Conservation (phyloP, 768 basidiomycete genomes). For the Hortiboletus flavorubellus region DNA sequence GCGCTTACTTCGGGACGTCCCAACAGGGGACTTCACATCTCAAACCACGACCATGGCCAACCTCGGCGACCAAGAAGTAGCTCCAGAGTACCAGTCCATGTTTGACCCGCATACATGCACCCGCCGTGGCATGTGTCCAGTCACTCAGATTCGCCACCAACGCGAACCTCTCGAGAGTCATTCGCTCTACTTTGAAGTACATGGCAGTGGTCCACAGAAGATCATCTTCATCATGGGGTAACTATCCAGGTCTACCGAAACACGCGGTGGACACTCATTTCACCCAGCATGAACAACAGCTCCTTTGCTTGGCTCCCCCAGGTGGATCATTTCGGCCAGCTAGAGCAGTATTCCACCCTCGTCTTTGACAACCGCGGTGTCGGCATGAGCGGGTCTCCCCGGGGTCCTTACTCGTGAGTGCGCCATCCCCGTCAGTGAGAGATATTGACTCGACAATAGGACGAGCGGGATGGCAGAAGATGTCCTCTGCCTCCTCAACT, state of each 20-base stretch:
- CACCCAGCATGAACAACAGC: slow-evolving; percentile 53
- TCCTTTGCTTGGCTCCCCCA: slow-evolving; percentile 64
- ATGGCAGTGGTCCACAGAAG: slow-evolving; percentile 64
- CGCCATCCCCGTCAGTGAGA: too few species aligned
- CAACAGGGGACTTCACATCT: neutral
- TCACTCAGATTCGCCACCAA: slow-evolving; percentile 49
- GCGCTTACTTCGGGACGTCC: neutral
- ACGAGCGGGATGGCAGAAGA: slow-evolving; percentile 81
- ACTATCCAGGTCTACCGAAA: neutral
- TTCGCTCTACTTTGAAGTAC: slow-evolving; percentile 77
- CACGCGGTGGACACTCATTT: slow-evolving; percentile 4
- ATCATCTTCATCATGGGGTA: slow-evolving; percentile 78
- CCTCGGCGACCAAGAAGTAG: slow-evolving; percentile 10
- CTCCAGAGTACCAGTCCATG: slow-evolving; percentile 37
- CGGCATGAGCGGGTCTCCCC: slow-evolving; percentile 67
- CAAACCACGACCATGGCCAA: slow-evolving; percentile 5
- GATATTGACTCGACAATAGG: slow-evolving; percentile 33
- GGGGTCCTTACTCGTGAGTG: slow-evolving; percentile 74
- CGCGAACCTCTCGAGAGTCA: slow-evolving; percentile 57
- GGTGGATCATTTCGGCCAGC: slow-evolving; percentile 58
- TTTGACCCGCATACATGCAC: slow-evolving; percentile 62
- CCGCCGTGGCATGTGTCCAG: slow-evolving; percentile 74
- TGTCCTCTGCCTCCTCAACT: slow-evolving; percentile 59
- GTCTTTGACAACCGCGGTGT: slow-evolving; percentile 87
- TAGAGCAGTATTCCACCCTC: slow-evolving; percentile 54